Base-by-base conservation (phyloP, 1,284 basidiomycete genomes). In the Moesziomyces aphidis region DNA sequence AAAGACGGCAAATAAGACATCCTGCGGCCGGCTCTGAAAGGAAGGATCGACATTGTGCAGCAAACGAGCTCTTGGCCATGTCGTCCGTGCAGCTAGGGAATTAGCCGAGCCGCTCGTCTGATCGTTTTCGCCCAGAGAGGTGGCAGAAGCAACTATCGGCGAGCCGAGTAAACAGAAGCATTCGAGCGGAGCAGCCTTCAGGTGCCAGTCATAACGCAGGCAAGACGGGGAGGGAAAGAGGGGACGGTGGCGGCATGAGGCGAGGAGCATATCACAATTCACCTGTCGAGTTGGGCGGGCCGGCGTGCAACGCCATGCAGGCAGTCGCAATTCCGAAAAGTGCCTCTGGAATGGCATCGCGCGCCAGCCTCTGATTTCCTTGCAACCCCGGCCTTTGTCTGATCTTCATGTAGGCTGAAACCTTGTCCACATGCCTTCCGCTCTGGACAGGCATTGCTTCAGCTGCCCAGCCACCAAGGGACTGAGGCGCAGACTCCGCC, bases 251-350 rank as follows among this genome's bases (percentile, higher is more conserved):
- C 23, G 54, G 49, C 55, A 60, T 55, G 61, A 61, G 61, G 58
- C 47, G 48, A 10, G 34, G 57, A 49, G 46, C 50, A 70, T 70
- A 70, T 70, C 68, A 70, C 50, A 61, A 34, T 58, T 55, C 52
- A 68, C 24, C 68, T 70, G 68, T 70, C 68, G 39, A 61, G 61
- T 57, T 61, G 57, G 61, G 68, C 67, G 39, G 23, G 31, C 22
- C 46, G 23, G 23, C 31, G 34, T 10, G 44, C 44, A 13, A 23
- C 9, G 23, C 23, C 11, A 48, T 19, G 26, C 9, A 19, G 34
- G 22, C 22, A 23, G 17, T 11, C 39, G 46, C 15, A 15, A 31
- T 60, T 60, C 45, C 6, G 49, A 45, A 5, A 52, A 39, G 34
- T 53, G 19, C 47, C 22, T 15, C 24, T 63, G 66, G 66, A 69